These are phyloP conservation scores for Crotalaria pallida DNA, from an alignment of 306 rosid species.

Conservation along the genomic window DNA sequence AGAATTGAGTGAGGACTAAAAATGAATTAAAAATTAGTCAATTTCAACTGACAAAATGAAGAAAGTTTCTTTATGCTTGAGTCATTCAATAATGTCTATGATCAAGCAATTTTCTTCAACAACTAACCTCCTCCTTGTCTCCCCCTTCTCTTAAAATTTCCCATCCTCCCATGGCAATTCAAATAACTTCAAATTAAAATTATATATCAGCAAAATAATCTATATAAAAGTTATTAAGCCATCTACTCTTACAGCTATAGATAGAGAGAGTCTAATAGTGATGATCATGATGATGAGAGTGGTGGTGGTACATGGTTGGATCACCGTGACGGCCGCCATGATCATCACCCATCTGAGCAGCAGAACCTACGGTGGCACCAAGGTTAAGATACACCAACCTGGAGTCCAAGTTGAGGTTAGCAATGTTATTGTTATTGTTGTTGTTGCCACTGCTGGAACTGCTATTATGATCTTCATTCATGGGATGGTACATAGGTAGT, in stretches of 20 bases:
- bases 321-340: conserved; percentile 35
- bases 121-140: background rate
- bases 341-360: conserved; percentile 46
- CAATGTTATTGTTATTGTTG: conserved; percentile 25
- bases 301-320: conserved; percentile 64
- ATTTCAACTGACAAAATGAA: conserved; percentile 10
- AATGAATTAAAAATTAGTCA: conserved; percentile 2
- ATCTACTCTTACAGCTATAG: conserved; percentile 7
- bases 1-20: background rate
- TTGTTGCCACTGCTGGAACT: conserved; percentile 36
- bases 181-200: background rate
- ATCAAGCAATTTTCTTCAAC: conserved; percentile 14
- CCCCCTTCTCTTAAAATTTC: background rate
- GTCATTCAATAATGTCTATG: conserved; percentile 15
- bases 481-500: conserved; percentile 47
- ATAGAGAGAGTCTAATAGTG: conserved; percentile 51
- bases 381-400: conserved; percentile 93
- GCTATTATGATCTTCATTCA: conserved; percentile 57
- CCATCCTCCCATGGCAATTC: conserved; percentile 14
- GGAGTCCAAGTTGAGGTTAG: conserved; percentile 59
- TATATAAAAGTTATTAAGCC: background rate
- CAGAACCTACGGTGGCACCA: conserved; percentile 44
- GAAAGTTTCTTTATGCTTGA: conserved; percentile 10
- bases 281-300: conserved; percentile 59
- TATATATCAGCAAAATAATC: conserved; percentile 11